These are phyloP conservation scores for Eutrema heterophyllum DNA, from an alignment of 345 rosid genomes.

Conservation along the genomic window DNA sequence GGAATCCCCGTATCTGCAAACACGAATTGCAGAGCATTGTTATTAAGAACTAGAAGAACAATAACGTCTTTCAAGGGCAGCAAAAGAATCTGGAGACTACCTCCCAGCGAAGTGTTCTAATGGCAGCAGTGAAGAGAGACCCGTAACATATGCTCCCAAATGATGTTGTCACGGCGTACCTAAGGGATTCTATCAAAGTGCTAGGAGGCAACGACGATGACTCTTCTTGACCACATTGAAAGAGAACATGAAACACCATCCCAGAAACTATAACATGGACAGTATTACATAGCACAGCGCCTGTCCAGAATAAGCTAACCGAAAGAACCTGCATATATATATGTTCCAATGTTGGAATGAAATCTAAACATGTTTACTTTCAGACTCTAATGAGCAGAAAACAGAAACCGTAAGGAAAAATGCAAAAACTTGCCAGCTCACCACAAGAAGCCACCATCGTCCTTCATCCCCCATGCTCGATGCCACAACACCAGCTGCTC, in stretches of 20 bases:
- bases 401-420: conserved; percentile 14
- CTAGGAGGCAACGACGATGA: conserved; percentile 76
- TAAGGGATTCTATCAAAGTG: conserved; percentile 56
- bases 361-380: not conserved
- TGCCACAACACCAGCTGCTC: conserved; percentile 91
- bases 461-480: conserved; percentile 60
- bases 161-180: conserved; percentile 86
- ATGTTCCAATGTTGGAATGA: not conserved
- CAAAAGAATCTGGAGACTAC: conserved; percentile 31
- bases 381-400: not conserved
- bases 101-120: conserved; percentile 97
- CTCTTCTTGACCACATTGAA: conserved; percentile 72
- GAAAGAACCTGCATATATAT: conserved; percentile 65
- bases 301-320: conserved; percentile 95
- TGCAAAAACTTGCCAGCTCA: conserved; percentile 98
- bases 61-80: not conserved
- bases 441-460: conserved; percentile 97
- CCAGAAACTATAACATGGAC: conserved; percentile 97
- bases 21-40: not conserved
- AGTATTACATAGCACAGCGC: conserved; percentile 89
- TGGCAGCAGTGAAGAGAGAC: conserved; percentile 94
- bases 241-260: conserved; percentile 85
- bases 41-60: not conserved
- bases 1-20: conserved; percentile 81
- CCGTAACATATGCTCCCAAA: conserved; percentile 98